phyloP scores from a whole-genome alignment of 164 flowering plant species.

The Magnolia officinalis region DNA sequence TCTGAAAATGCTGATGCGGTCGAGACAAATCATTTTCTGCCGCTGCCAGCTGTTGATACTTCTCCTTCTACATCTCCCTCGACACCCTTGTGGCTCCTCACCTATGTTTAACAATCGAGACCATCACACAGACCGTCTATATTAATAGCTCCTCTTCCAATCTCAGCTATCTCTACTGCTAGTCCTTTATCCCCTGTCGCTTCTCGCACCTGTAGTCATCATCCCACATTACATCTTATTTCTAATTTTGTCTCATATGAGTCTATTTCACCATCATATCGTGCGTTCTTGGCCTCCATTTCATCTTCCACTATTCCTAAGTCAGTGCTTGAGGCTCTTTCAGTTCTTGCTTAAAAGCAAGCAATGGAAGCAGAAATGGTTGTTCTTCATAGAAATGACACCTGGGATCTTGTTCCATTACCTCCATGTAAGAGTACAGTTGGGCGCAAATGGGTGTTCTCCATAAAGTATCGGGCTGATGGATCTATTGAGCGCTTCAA shows the following conservation, averaged over 20 bases:
- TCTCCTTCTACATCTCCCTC: neutral
- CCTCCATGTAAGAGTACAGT: neutral
- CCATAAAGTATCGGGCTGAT: neutral
- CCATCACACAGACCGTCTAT: too few species aligned
- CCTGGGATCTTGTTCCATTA: neutral
- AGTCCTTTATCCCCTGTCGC: neutral
- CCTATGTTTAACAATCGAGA: neutral
- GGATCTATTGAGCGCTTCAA: neutral
- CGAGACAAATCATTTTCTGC: neutral
- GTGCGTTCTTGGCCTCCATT: neutral
- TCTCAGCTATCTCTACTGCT: neutral
- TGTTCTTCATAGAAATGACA: neutral
- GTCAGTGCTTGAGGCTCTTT: neutral
- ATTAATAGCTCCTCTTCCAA: neutral
- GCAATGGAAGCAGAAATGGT: neutral
- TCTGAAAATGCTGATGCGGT: neutral
- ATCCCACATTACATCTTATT: too few species aligned
- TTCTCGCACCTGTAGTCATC: too few species aligned
- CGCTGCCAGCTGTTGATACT: neutral
- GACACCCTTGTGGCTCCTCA: neutral
- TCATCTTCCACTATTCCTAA: neutral
- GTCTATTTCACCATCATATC: too few species aligned
- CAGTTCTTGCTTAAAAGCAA: neutral
- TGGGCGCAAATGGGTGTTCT: neutral
- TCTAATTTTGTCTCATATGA: too few species aligned